A percentile compares a stretch with the other conserved stretches of the same genome.
phyloP scores from a whole-genome alignment of 768 basidiomycete species.

The Podaxis sp. region DNA sequence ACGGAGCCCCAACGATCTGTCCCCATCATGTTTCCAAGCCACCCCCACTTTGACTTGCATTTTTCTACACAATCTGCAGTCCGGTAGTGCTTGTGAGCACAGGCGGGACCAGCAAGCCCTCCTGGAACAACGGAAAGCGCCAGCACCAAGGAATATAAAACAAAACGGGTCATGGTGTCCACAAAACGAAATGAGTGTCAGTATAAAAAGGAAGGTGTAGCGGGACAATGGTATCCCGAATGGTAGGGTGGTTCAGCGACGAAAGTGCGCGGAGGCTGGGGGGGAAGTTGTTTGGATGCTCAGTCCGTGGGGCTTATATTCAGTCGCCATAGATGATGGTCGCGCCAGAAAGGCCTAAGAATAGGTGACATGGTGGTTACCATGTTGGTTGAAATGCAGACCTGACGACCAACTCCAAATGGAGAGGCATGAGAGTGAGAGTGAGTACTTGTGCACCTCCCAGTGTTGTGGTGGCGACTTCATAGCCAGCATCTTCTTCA shows the following conservation, averaged over 20 bases:
- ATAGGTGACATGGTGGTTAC: background rate
- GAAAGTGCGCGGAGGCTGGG: background rate
- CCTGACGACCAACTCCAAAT: background rate
- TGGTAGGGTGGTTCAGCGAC: background rate
- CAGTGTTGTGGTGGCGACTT: background rate
- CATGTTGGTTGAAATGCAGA: background rate
- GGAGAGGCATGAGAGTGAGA: background rate
- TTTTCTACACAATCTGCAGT: conserved; percentile 30
- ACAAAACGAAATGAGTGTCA: conserved; percentile 22
- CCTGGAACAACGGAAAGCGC: conserved; percentile 39
- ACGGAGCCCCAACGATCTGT: conserved; percentile 55
- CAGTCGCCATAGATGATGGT: background rate
- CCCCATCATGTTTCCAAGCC: conserved; percentile 45
- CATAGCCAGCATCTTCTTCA: background rate
- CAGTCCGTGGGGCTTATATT: background rate
- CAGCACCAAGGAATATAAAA: conserved; percentile 29
- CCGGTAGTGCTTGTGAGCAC: conserved; percentile 32
- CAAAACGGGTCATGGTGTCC: conserved; percentile 33
- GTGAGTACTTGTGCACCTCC: background rate
- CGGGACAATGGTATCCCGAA: conserved; percentile 2
- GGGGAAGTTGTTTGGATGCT: background rate
- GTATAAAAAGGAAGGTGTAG: conserved; percentile 11
- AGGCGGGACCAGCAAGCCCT: conserved; percentile 40
- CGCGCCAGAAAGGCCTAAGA: background rate
- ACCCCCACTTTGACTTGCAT: conserved; percentile 43